These are phyloP conservation scores for Linaria vulgaris DNA, from an alignment of 257 asterid species.

Conservation along the genomic window DNA sequence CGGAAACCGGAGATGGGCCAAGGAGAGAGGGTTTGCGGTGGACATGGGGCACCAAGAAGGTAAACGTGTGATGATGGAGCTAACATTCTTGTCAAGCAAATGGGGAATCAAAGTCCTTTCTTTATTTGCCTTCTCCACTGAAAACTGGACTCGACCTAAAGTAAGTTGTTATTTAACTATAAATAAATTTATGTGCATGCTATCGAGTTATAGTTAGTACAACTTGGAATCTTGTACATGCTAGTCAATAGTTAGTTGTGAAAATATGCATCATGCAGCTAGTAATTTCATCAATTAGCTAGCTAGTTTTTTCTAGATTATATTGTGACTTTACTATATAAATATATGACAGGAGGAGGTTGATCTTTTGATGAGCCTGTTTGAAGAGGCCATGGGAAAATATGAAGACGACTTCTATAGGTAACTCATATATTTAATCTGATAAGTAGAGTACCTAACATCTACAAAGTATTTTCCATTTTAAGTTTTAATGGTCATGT, in stretches of 20 bases:
- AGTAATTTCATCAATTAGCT: too few relatives aligned
- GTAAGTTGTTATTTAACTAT: not conserved
- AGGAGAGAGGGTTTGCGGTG: not conserved
- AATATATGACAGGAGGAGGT: constrained; percentile 22
- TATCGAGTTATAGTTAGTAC: too few relatives aligned
- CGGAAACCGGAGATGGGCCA: constrained; percentile 14
- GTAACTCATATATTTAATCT: constrained; percentile 2
- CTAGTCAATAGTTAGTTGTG: too few relatives aligned
- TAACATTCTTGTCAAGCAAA: constrained; percentile 15
- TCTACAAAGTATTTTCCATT: too few relatives aligned
- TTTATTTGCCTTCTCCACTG: constrained; percentile 17
- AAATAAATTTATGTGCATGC: too few relatives aligned
- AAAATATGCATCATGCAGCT: too few relatives aligned
- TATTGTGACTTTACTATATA: not conserved
- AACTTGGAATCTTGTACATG: too few relatives aligned
- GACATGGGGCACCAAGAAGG: not conserved
- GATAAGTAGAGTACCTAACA: too few relatives aligned
- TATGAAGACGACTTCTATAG: constrained; percentile 8
- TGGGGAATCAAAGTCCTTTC: constrained; percentile 24
- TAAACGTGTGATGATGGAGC: constrained; percentile 12
- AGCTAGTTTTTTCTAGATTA: not conserved
- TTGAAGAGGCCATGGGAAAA: constrained; percentile 1
- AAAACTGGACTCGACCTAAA: constrained; percentile 21
- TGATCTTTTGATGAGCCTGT: constrained; percentile 5
- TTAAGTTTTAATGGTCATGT: too few relatives aligned